Evolutionary conservation across 345 rosid genomes (phyloP).

Genomic region (Moringa oleifera): DNA sequence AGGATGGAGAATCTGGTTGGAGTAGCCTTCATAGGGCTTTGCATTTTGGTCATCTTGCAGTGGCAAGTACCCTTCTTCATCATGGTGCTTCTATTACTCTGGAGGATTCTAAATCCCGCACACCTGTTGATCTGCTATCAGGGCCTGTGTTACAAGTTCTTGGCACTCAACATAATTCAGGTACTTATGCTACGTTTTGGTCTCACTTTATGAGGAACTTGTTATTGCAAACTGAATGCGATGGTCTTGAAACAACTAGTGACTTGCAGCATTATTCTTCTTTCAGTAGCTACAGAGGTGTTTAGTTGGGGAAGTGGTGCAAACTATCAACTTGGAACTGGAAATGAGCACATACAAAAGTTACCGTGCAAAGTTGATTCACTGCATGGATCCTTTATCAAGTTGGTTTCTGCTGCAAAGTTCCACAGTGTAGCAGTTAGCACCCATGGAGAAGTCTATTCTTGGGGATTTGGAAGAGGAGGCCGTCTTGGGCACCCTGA

Average conservation of each 20-base stretch:
- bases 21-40: conserved; percentile 95
- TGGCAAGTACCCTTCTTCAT: conserved; percentile 77
- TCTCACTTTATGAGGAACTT: conserved; percentile 6
- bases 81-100: conserved; percentile 62
- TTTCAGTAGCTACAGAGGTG: conserved; percentile 75
- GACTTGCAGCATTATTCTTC: conserved; percentile 9
- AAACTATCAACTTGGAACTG: conserved; percentile 97
- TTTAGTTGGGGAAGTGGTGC: conserved; percentile 98
- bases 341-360: conserved; percentile 81
- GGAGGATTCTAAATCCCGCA: conserved; percentile 73
- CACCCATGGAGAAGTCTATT: conserved; percentile 69
- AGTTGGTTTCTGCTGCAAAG: conserved; percentile 83
- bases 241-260: no score
- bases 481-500: conserved; percentile 99
- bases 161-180: conserved; percentile 44
- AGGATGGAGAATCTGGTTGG: conserved; percentile 99
- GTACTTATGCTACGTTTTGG: conserved; percentile 28
- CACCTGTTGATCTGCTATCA: conserved; percentile 83
- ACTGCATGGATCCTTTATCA: conserved; percentile 61
- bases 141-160: conserved; percentile 77
- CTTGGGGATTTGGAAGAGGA: conserved; percentile 99
- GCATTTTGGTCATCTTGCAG: conserved; percentile 98
- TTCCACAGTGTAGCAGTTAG: conserved; percentile 90
- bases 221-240: background rate
- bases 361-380: conserved; percentile 92